A percentile compares a stretch with the other conserved stretches of the same genome.
phyloP scores from a whole-genome alignment of 805 yeast species.

The Candida krabiensis region DNA sequence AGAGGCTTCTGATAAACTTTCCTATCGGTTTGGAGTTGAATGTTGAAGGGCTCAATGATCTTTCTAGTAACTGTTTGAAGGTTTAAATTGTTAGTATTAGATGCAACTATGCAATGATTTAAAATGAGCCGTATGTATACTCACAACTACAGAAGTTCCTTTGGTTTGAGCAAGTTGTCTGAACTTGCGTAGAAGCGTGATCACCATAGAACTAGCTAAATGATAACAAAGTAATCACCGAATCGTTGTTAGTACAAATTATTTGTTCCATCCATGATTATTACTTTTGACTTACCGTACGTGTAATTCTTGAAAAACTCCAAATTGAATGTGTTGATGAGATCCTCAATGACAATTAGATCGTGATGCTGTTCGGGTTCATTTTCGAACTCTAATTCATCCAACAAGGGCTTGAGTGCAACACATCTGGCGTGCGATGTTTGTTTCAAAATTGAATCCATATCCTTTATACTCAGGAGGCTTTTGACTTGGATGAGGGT shows the following conservation, averaged over 20 bases:
- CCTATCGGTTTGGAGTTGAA: conserved; percentile 25
- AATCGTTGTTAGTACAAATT: too few species aligned
- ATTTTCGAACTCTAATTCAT: conserved; percentile 7
- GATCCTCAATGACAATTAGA: conserved; percentile 28
- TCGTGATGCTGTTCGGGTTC: conserved; percentile 3
- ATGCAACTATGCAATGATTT: not conserved
- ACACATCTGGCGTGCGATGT: conserved; percentile 17
- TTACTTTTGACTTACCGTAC: conserved; percentile 20
- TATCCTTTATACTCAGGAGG: not conserved
- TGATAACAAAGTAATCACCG: not conserved
- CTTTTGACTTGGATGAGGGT: conserved; percentile 4
- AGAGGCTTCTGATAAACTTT: conserved; percentile 18
- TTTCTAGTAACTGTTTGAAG: conserved; percentile 16
- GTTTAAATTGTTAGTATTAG: conserved; percentile 8
- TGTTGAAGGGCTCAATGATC: conserved; percentile 6
- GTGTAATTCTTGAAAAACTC: conserved; percentile 23
- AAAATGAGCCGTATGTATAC: conserved; percentile 5
- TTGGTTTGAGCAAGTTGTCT: conserved; percentile 23
- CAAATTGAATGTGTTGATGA: conserved; percentile 27
- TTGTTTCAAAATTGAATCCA: conserved; percentile 4
- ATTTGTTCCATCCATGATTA: too few species aligned
- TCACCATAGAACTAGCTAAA: conserved; percentile 20
- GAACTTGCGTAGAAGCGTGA: conserved; percentile 17
- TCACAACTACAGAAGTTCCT: conserved; percentile 22
- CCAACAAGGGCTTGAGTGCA: conserved; percentile 11